Conservation (phyloP, 1,139 yeast species). For the Arxiozyma telluris region DNA sequence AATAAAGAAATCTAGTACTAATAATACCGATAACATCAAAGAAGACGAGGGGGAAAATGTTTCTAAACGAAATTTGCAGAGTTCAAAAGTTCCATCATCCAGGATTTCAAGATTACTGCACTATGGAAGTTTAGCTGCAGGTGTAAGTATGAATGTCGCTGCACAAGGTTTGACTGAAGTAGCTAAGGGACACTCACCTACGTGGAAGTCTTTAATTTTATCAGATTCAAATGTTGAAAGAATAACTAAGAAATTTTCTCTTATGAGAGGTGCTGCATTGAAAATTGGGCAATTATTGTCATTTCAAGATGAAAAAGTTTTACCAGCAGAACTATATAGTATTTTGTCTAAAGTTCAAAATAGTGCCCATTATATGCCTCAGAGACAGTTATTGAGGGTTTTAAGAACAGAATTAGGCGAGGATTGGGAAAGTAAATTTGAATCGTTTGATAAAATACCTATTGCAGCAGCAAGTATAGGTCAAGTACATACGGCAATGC, state of each 20-base stretch:
- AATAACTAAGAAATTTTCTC: conserved; percentile 75
- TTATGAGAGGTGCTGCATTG: conserved; percentile 97
- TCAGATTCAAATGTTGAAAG: conserved; percentile 80
- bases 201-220: conserved; percentile 54
- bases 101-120: conserved; percentile 82
- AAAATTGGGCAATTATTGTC: conserved; percentile 93
- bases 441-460: conserved; percentile 77
- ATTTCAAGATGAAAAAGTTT: conserved; percentile 77
- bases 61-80: conserved; percentile 34
- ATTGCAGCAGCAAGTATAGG: conserved; percentile 98
- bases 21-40: background rate
- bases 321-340: conserved; percentile 79
- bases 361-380: conserved; percentile 95
- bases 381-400: conserved; percentile 73
- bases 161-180: conserved; percentile 66
- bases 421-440: conserved; percentile 68
- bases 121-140: conserved; percentile 88
- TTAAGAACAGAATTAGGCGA: conserved; percentile 64
- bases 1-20: no score
- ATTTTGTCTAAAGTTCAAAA: conserved; percentile 81
- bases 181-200: conserved; percentile 44
- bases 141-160: conserved; percentile 79
- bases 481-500: conserved; percentile 82
- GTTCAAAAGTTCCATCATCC: conserved; percentile 74
- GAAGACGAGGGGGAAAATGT: conserved; percentile 4